These are phyloP conservation scores for Didymella segeticola DNA, from an alignment of 2,329 filamentous ascomycete genomes.

Conservation along the genomic window DNA sequence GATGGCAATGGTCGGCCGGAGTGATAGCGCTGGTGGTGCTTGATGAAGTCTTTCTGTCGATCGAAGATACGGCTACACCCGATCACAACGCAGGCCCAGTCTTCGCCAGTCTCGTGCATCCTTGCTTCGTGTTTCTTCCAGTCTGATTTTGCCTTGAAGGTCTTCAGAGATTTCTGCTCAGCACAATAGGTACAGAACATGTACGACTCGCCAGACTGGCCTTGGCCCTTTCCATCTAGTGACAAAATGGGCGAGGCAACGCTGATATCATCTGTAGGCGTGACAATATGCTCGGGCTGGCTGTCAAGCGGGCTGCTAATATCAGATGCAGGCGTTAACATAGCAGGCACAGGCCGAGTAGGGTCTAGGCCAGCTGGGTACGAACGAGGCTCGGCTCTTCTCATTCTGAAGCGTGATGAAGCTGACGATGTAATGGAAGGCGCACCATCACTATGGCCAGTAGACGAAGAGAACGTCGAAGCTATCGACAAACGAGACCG, in stretches of 20 bases:
- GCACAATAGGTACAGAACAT: slow-evolving; percentile 51
- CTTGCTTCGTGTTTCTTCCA: slow-evolving; percentile 51
- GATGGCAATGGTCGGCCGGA: slow-evolving; percentile 45
- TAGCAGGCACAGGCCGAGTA: slow-evolving; percentile 39
- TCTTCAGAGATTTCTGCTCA: slow-evolving; percentile 44
- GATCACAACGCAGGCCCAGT: slow-evolving; percentile 46
- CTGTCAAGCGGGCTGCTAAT: slow-evolving; percentile 40
- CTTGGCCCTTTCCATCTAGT: slow-evolving; percentile 30
- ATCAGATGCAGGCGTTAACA: slow-evolving; percentile 42
- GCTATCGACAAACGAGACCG: slow-evolving; percentile 44
- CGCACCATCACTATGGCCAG: slow-evolving; percentile 36
- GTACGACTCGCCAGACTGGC: slow-evolving; percentile 40
- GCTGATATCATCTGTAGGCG: slow-evolving; percentile 43
- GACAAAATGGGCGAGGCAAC: slow-evolving; percentile 34
- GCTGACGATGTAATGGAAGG: slow-evolving; percentile 40
- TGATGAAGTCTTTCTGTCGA: slow-evolving; percentile 47
- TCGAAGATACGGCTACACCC: slow-evolving; percentile 47
- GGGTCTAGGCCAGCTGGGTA: slow-evolving; percentile 44
- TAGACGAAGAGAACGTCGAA: slow-evolving; percentile 43
- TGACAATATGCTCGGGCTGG: slow-evolving; percentile 38
- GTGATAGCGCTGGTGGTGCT: slow-evolving; percentile 48
- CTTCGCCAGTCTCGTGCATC: slow-evolving; percentile 49
- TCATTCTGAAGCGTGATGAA: slow-evolving; percentile 40
- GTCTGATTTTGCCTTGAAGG: slow-evolving; percentile 49
- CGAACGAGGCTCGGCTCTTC: slow-evolving; percentile 43